Conservation (phyloP, 176 grass and related monocot genomes). For the Triticum timopheevii region DNA sequence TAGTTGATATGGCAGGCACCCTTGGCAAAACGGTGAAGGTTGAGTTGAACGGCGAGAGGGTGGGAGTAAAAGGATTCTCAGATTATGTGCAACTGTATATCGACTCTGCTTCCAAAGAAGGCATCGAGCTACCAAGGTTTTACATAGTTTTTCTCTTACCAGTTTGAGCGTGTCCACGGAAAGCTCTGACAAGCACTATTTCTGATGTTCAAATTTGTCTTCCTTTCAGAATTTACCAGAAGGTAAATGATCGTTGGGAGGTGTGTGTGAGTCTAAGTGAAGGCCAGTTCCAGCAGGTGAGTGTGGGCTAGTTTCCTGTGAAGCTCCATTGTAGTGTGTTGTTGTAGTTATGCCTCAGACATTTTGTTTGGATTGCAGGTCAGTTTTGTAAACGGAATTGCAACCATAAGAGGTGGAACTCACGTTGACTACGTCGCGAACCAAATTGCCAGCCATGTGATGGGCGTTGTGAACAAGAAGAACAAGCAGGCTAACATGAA, state of each 20-base stretch:
- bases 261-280: conserved; percentile 74
- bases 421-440: conserved; percentile 86
- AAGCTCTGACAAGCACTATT: background rate
- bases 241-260: conserved; percentile 91
- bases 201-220: background rate
- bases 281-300: conserved; percentile 95
- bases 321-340: background rate
- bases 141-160: conserved; percentile 8
- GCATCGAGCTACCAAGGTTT: conserved; percentile 43
- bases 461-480: conserved; percentile 77
- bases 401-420: conserved; percentile 82
- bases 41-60: conserved; percentile 61
- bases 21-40: conserved; percentile 85
- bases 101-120: conserved; percentile 36
- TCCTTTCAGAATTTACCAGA: conserved; percentile 44
- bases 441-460: conserved; percentile 71
- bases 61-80: conserved; percentile 50
- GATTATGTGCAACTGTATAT: conserved; percentile 81
- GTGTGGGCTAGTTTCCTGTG: background rate
- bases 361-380: conserved; percentile 48
- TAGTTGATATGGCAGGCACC: conserved; percentile 86
- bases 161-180: background rate
- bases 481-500: conserved; percentile 95
- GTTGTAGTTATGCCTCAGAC: background rate
- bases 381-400: conserved; percentile 96